Evolutionary conservation across 2,329 filamentous ascomycete species (phyloP), one percentile per base, ranked within the genome.

Genomic region (Monosporascus sp.): DNA sequence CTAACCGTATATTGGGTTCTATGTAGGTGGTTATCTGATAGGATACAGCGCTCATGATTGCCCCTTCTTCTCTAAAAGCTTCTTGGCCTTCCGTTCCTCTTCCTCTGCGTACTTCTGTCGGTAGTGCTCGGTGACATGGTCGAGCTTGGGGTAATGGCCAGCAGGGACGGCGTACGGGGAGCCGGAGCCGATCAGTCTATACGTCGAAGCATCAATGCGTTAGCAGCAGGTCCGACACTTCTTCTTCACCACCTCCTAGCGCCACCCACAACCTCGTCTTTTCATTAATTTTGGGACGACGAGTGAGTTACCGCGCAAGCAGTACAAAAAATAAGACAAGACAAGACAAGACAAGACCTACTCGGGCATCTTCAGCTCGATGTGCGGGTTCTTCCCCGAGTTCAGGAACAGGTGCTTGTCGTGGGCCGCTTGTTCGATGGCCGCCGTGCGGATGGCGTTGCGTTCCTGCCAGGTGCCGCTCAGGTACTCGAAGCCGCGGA

Each of bases 351-450:
- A 47, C n/a, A 14, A 54, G 18, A 78, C 80, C 56, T 75, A 84
- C 81, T 84, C 81, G 45, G 81, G 81, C 58, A 70, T 81, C 59
- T 75, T 74, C 59, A 83, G 72, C 56, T 83, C 79, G 60, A 80
- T 69, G 59, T 73, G 73, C 58, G 63, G 65, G 65, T 73, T 74
- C 65, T 72, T 73, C 60, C 70, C 67, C 51, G 67, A 70, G 60
- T 77, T 71, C 60, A 74, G 66, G 60, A 83, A 76, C 49, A 84
- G 71, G 60, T 82, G 78, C 63, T 75, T 78, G 70, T 84, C 80
- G 64, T 73, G 77, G 44, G 77, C 78, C 45, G 81, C 81, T 71
- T 83, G 79, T 65, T 83, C 76, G 58, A 78, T 62, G 22, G 75
- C 68, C 52, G 74, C 73, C 41, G 77, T 78, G 68, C 79, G 79